Evolutionary conservation across 495 filamentous ascomycete species (phyloP).

Genomic region (Penicillium cinerascens): DNA sequence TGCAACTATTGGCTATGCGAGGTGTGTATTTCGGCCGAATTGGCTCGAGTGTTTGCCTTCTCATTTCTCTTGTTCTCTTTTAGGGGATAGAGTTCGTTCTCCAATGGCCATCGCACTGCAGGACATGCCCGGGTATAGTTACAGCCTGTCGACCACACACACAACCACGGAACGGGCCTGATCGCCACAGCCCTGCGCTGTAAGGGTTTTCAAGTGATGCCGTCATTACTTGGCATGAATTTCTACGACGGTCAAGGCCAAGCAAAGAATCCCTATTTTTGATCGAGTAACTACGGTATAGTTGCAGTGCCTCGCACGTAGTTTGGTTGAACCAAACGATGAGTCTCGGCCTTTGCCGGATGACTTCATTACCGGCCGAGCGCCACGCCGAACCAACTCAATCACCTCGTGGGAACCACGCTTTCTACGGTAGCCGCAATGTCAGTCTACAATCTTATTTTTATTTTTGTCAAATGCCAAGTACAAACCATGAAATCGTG

Average conservation of each 20-base stretch:
- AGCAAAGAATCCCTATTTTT: not conserved
- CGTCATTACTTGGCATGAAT: not conserved
- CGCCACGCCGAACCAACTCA: not conserved
- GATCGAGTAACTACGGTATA: not conserved
- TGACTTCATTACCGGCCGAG: slow-evolving; percentile 6
- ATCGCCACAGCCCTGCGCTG: too few relatives aligned
- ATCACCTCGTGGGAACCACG: not conserved
- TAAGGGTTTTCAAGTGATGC: not conserved
- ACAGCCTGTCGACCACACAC: too few relatives aligned
- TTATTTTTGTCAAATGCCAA: not conserved
- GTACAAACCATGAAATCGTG: slow-evolving; percentile 2
- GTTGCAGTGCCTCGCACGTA: not conserved
- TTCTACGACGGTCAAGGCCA: not conserved
- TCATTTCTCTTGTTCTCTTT: not conserved
- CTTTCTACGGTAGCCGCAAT: not conserved
- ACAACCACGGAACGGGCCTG: too few relatives aligned
- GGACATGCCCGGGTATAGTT: too few relatives aligned
- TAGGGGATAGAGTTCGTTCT: too few relatives aligned
- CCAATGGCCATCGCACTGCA: too few relatives aligned
- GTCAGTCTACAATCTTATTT: not conserved
- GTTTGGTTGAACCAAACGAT: slow-evolving; percentile 7
- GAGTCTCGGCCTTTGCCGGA: not conserved
- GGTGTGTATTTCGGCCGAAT: not conserved
- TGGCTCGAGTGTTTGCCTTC: not conserved
- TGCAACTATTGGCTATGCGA: not conserved